Evolutionary conservation across 1,139 yeast species (phyloP).

Genomic region (Yamadazyma pseudoaaseri): DNA sequence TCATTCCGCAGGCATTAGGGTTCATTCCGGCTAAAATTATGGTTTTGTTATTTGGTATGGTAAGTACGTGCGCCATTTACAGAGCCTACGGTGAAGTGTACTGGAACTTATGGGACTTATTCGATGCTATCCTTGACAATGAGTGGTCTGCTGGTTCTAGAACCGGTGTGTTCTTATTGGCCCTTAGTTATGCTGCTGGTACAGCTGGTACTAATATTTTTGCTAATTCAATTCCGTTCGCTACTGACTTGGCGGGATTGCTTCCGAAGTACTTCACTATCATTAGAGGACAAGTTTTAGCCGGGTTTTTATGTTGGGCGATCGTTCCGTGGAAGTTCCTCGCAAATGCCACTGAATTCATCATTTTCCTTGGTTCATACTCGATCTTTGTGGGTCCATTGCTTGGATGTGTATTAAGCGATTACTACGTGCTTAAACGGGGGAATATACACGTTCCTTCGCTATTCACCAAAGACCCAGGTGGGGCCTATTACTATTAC

Average conservation of each 20-base stretch:
- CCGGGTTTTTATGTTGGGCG: conserved; percentile 16
- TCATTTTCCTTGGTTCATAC: conserved; percentile 16
- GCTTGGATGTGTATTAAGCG: conserved; percentile 15
- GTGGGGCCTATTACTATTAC: conserved; percentile 14
- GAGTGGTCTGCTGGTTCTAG: conserved; percentile 17
- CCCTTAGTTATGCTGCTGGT: conserved; percentile 14
- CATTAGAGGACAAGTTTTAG: conserved; percentile 15
- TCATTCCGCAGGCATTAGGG: conserved; percentile 15
- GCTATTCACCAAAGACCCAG: conserved; percentile 11
- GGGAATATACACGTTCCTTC: conserved; percentile 18
- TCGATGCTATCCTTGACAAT: conserved; percentile 14
- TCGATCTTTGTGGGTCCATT: conserved; percentile 17
- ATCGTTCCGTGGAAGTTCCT: conserved; percentile 18
- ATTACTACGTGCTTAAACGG: conserved; percentile 13
- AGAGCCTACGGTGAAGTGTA: conserved; percentile 16
- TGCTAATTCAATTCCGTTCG: conserved; percentile 18
- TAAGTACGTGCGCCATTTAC: conserved; percentile 10
- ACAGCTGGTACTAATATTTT: conserved; percentile 18
- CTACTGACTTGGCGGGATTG: conserved; percentile 16
- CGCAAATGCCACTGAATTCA: conserved; percentile 14
- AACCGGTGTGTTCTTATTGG: conserved; percentile 13
- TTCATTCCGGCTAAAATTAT: conserved; percentile 15
- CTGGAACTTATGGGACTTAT: conserved; percentile 18
- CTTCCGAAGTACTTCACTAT: conserved; percentile 16
- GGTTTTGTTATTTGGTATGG: conserved; percentile 15